Base-by-base conservation (phyloP, 2,329 filamentous ascomycete species). In the Apiospora pterosperma region DNA sequence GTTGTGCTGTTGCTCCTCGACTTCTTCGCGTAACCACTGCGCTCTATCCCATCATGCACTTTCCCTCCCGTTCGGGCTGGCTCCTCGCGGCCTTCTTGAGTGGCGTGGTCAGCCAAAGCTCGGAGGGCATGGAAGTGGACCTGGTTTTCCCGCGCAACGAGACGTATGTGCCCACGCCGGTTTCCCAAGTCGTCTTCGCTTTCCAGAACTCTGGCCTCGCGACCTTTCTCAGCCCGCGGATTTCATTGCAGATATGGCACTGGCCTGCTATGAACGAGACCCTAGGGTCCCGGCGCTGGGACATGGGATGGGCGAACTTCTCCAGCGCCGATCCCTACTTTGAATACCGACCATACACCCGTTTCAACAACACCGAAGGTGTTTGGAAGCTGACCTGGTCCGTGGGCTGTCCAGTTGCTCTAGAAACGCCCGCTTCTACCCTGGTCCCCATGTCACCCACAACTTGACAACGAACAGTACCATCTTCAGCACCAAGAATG, bases 91-190 rank as follows among this genome's bases (percentile, higher is more conserved):
- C 58, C 36, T 64, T 59, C 36, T 38, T 61, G 11, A 62, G 31
- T 14, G 65, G 58, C 41, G 36, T 25, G 31, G 44, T 61, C 28
- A 58, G 41, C 44, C 38, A 36, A 39, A 59, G 59, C 16, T 34
- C 64, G 61, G 66, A 61, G 28, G 62, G 61, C n/a, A 36, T 67
- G 31, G 70, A 72, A 61, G 38, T 73, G 52, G 70, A 70, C 42
- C 36, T 74, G 44, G 62, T 72, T 5, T 74, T 74, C 62, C 72
- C 73, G 6, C 71, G 70, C 23, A 70, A 74, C 66, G 64, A 69
- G 52, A 73, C 69, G 5, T 73, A 73, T 64, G 64, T 68, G 28
- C 72, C 69, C 11, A 64, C 64, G 16, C 36, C 60, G 16, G 61
- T 62, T 3, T 67, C 74, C 31, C 73, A 71, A 34, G 41, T 74